Evolutionary conservation across 169 alveolate genomes (phyloP), one percentile per base, ranked within the genome.

Genomic region (Plasmodium billcollinsi): DNA sequence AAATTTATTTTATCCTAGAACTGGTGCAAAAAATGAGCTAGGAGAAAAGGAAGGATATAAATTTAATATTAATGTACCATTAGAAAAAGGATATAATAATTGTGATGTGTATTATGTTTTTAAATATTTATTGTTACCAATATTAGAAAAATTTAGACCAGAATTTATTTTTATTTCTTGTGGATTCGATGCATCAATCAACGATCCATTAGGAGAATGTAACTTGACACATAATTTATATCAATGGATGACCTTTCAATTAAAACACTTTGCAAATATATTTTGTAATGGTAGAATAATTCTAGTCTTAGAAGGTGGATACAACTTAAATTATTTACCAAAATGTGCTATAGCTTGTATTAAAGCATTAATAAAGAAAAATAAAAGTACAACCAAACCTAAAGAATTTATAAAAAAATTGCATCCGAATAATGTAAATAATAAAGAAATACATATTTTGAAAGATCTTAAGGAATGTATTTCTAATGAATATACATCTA

Each of bases 261-360:
- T 98, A 24, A 94, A 96, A 58, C 88, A 94, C 72, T 94, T 97
- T 12, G 99, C 99, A 24, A 97, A 97, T 75, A 88, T 88, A 66
- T 95, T 89, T 80, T 93, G 98, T 58, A 90, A 96, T 49, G 99
- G 99, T 0, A 94, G 98, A 86, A 88, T 97, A 7, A 95, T 97
- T 14, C 88, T 98, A 43, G 97, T 97, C 5, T 93, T 98, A 29
- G 99, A 98, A 88, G 99, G 99, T 26, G 99, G 99, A 4, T 98
- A 97, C 74, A 96, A 96, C 61, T 50, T 80, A 24, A 76, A 66
- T 39, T 80, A 80, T 47, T 66, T 89, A 2, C 90, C 96, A 1
- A 73, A 85, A 61, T 88, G 93, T 29, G 73, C 93, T 9, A 73
- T 92, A 72, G 88, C 91, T 8, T 88, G 93, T 47, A 50, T 92